These are phyloP conservation scores for Fusarium poae DNA, from an alignment of 2,329 filamentous ascomycete genomes.

Conservation along the genomic window DNA sequence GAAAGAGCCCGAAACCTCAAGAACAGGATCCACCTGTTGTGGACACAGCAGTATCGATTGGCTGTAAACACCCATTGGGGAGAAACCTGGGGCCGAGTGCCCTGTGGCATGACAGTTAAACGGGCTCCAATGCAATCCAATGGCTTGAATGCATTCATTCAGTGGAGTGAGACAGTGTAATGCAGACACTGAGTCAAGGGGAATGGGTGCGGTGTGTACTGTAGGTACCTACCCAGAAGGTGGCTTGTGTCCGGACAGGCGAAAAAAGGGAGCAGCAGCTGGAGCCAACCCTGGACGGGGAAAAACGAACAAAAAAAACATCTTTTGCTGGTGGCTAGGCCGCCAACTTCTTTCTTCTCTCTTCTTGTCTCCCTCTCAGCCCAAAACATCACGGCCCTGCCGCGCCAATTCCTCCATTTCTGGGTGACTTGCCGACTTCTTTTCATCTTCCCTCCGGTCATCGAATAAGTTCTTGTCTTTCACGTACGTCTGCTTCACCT, in stretches of 20 bases:
- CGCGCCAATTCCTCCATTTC: constrained; percentile 57
- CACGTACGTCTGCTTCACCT: constrained; percentile 33
- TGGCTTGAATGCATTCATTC: constrained; percentile 4
- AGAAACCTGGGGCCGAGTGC: constrained; percentile 16
- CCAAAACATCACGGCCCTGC: constrained; percentile 58
- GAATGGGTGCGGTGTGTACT: constrained; percentile 27
- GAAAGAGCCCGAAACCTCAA: constrained; percentile 17
- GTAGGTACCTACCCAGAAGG: neutral
- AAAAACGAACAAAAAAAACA: constrained; percentile 47
- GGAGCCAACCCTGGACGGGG: constrained; percentile 19
- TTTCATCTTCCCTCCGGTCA: constrained; percentile 52
- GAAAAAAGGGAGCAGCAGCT: constrained; percentile 26
- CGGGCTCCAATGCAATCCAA: constrained; percentile 7
- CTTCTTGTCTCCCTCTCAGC: constrained; percentile 48
- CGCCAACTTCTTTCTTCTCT: constrained; percentile 39
- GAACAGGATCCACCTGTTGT: constrained; percentile 4
- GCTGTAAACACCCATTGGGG: neutral
- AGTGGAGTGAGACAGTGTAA: constrained; percentile 24
- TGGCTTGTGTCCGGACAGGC: constrained; percentile 32
- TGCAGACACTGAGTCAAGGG: constrained; percentile 37
- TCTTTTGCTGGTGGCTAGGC: constrained; percentile 39
- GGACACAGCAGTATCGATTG: constrained; percentile 9
- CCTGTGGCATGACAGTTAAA: constrained; percentile 4
- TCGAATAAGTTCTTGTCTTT: constrained; percentile 54
- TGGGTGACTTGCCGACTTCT: constrained; percentile 58